Evolutionary conservation across 2,329 filamentous ascomycete species (phyloP).

Genomic region (Alternaria sp.): DNA sequence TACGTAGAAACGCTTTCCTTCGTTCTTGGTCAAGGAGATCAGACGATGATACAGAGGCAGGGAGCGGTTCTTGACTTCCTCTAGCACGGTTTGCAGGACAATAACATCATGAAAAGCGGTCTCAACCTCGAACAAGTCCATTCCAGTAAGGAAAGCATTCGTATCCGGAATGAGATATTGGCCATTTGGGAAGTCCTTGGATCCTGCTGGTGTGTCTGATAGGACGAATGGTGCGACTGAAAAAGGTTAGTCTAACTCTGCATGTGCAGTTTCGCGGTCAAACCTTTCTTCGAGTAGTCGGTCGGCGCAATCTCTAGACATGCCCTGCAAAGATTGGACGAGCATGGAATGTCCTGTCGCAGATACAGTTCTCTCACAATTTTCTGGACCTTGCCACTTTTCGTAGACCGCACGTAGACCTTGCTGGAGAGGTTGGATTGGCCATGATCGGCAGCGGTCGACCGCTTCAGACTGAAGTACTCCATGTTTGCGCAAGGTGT

Average conservation of each 20-base stretch:
- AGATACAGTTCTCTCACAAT: constrained; percentile 97
- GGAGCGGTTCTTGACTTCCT: constrained; percentile 93
- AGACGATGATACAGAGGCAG: constrained; percentile 94
- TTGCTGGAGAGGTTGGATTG: constrained; percentile 89
- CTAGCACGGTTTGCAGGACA: constrained; percentile 92
- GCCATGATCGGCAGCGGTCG: constrained; percentile 59
- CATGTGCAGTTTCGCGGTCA: constrained; percentile 11
- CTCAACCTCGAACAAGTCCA: constrained; percentile 95
- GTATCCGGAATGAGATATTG: constrained; percentile 97
- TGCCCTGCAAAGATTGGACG: constrained; percentile 81
- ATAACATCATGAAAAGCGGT: constrained; percentile 96
- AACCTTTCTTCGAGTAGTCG: constrained; percentile 80
- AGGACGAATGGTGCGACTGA: constrained; percentile 83
- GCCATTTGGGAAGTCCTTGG: constrained; percentile 79
- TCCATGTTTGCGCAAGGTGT: constrained; percentile 32
- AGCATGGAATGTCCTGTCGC: constrained; percentile 95
- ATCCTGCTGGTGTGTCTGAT: constrained; percentile 85
- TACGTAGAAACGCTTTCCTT: constrained; percentile 96
- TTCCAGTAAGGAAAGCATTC: constrained; percentile 91
- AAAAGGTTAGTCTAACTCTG: constrained; percentile 22
- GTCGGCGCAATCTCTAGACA: constrained; percentile 78
- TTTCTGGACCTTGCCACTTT: constrained; percentile 97
- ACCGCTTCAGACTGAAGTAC: constrained; percentile 64
- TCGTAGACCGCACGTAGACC: constrained; percentile 92
- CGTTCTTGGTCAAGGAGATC: constrained; percentile 87